Base-by-base conservation (phyloP, 1,139 yeast species). In the Suhomyces bokatorum region DNA sequence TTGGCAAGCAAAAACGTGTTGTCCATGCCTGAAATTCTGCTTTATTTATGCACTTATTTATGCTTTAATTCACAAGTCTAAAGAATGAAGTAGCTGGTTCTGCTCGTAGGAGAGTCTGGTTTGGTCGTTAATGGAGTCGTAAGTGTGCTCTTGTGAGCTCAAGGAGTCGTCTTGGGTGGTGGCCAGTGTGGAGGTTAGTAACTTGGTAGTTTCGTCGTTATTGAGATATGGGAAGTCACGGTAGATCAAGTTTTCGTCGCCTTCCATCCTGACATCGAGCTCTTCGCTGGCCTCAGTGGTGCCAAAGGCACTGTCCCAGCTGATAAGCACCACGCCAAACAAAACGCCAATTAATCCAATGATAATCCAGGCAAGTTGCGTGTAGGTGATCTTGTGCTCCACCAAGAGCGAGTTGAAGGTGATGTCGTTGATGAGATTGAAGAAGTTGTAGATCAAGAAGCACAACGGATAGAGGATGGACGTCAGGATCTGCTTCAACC, bases 381-480 rank as follows among this genome's bases (percentile, higher is more conserved):
- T 38, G 10, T 57, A 51, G 0, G 72, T 58, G 33, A 80, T 62
- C 31, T 64, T 62, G 15, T 67, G 64, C 49, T 46, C 48, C 24
- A 53, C 32, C 36, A 61, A 52, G n/a, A 79, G 66, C 53, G 79
- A 81, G 51, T 82, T 70, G 60, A 78, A 88, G 4, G 81, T 72
- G 47, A 88, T 64, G 34, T 90, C 93, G 59, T 89, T 90, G 46
- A 84, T 63, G 55, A 89, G 83, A 53, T 87, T 85, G 50, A 80
- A 73, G 45, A 87, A 67, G 64, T 88, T 90, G 71, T 85, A 90
- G 35, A 88, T 81, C 64, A 95, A 85, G 62, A 90, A 90, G 42
- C 91, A 87, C 50, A 90, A 70, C 0, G 97, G 97, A 58, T 89
- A 90, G 33, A 90, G 70, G 12, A 88, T 78, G 8, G 93, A 82